Base-by-base conservation (phyloP, 2,329 filamentous ascomycete genomes). In the Penicillium expansum region DNA sequence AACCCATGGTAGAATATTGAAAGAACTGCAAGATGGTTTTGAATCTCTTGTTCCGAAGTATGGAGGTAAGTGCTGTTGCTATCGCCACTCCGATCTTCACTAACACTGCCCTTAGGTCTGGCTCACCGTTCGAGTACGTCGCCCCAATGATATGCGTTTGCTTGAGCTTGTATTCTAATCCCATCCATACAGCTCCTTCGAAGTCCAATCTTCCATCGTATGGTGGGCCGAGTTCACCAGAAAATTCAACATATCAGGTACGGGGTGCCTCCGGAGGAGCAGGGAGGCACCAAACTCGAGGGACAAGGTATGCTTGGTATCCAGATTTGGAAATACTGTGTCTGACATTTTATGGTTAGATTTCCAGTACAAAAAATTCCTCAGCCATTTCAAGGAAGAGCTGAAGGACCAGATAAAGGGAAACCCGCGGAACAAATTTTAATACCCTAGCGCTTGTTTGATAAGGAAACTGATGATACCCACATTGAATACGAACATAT, bases 151-250 rank as follows among this genome's bases (percentile, higher is more conserved):
- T 7, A 48, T 37, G 14, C 16, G 7, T 35, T 5, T 11, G 14
- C 16, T 29, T 32, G 33, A n/a, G 8, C 41, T 48, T 41, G 45
- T 65, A 56, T 61, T 53, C 32, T 50, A 22, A 47, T 33, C 32
- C 54, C 38, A n/a, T 39, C n/a, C 9, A 16, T 1, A n/a, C 60
- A 77, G 75, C 73, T 79, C 55, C 67, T 79, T 49, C 65, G 70
- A 51, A 79, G 76, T 59, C 76, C 74, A 10, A 61, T 70, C 49
- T 79, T 79, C 60, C 77, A 78, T 63, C 69, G 72, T 38, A 70
- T 74, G 62, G 77, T 79, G 43, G 74, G 76, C 29, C 69, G 66
- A 53, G 71, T 79, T 22, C 75, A 79, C 63, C 72, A 74, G 49
- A 72, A 67, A 45, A 65, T 79, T 22, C 74, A 77, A 61, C 70